Evolutionary conservation across 495 filamentous ascomycete genomes (phyloP), one percentile per base, ranked within the genome.

Genomic region (Paragyromitra xinjiangensis): DNA sequence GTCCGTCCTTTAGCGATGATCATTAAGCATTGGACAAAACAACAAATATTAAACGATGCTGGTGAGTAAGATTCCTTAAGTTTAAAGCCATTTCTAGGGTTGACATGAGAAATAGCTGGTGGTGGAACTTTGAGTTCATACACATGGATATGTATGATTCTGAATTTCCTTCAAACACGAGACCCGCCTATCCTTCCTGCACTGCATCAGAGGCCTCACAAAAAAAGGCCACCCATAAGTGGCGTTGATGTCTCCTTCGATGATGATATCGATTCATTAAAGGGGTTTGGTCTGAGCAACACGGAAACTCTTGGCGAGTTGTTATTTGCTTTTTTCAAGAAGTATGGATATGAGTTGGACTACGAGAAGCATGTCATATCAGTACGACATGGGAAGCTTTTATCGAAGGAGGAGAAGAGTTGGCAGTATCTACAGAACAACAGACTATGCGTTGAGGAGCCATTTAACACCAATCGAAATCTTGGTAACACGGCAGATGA

Each of bases 101-200:
- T 80, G 62, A 81, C 50, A 40, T 39, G 64, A 65, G 12, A 24
- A 62, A 44, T 80, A 97, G 95, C 92, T 48, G 90, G 94, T 80
- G 95, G 96, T 69, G 96, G 94, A 55, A 99, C 95, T 6, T 86
- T 99, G 29, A 98, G 95, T 83, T 98, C 96, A 9, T 99, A 99
- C 81, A 97, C 95, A n/a, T 99, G 95, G 95, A 98, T 97, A 83
- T 98, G 95, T 85, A 90, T 98, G 89, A 97, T 98, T 77, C 91
- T 99, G 80, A 95, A 94, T 74, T 99, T 98, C 83, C 87, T 99
- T 42, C 95, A 99, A 84, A 92, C 92, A 40, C 89, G 95, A 79
- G 87, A 93, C 73, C 94, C 95, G 55, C 94, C 94, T 0, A 88
- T 99, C 55, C 85, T 99, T 24, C 95, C 95, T 6, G 90, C 92